Evolutionary conservation across 768 basidiomycete species (phyloP).

Genomic region (Atractiella rhizophila): DNA sequence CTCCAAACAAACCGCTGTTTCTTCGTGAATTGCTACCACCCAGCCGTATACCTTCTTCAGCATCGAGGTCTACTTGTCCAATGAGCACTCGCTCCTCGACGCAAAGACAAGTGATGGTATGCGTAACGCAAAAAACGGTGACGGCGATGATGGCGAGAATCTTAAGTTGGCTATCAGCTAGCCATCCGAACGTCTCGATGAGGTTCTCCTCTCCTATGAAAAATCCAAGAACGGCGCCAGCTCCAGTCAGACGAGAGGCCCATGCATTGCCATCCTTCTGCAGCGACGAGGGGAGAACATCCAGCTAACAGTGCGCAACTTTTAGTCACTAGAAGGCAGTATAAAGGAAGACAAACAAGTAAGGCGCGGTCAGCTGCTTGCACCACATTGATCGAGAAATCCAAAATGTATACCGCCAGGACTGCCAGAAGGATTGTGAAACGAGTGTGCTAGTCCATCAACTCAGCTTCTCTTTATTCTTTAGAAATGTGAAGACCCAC

Average conservation of each 20-base stretch:
- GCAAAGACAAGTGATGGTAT: conserved; percentile 7
- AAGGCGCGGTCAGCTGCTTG: conserved; percentile 3
- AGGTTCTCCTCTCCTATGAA: conserved; percentile 4
- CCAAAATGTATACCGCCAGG: conserved; percentile 4
- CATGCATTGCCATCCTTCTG: conserved; percentile 6
- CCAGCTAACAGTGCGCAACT: no score
- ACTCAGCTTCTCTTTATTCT: not conserved
- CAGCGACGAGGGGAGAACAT: conserved; percentile 1
- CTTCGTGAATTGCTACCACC: no score
- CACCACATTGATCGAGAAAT: conserved; percentile 6
- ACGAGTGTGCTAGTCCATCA: not conserved
- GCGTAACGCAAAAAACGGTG: not conserved
- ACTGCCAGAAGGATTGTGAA: conserved; percentile 6
- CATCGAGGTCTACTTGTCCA: no score
- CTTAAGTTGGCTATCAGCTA: conserved; percentile 5
- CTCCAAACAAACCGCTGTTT: no score
- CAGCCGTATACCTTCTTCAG: no score
- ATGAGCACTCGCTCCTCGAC: no score
- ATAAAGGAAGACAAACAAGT: no score
- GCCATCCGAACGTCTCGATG: not conserved
- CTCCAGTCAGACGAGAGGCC: conserved; percentile 2
- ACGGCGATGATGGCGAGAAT: conserved; percentile 4
- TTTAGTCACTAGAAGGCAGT: no score
- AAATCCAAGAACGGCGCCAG: conserved; percentile 2
- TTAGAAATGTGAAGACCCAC: not conserved